A percentile compares a stretch with the other conserved stretches of the same genome.
phyloP scores from a whole-genome alignment of 805 yeast genomes.

The Ogataea wickerhamii region DNA sequence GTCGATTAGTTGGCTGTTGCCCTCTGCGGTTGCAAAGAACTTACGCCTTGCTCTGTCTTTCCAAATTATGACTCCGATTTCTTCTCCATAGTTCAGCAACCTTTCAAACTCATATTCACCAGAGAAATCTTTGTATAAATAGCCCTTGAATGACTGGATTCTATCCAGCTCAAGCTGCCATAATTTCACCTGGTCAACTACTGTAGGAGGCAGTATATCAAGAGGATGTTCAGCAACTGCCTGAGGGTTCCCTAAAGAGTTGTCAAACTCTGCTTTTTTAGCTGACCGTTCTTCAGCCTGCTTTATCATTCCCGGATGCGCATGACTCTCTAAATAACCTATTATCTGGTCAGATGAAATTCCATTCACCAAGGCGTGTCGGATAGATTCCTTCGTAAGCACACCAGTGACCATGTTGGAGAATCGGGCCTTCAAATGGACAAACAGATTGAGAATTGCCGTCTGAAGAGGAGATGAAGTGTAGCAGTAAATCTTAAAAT shows the following conservation, averaged over 20 bases:
- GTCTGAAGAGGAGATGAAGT: conserved; percentile 93
- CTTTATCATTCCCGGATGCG: conserved; percentile 86
- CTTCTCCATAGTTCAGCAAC: conserved; percentile 74
- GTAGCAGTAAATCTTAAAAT: conserved; percentile 88
- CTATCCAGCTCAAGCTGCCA: conserved; percentile 98
- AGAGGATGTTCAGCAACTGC: conserved; percentile 47
- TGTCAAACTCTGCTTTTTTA: conserved; percentile 63
- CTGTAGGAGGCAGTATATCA: conserved; percentile 85
- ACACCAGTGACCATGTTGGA: conserved; percentile 92
- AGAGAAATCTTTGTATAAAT: conserved; percentile 79
- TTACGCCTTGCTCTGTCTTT: conserved; percentile 61
- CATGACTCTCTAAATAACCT: conserved; percentile 83
- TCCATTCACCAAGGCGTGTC: conserved; percentile 80
- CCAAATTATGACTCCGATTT: conserved; percentile 92
- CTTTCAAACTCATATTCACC: conserved; percentile 72
- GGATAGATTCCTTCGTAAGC: conserved; percentile 85
- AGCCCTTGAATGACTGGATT: conserved; percentile 82
- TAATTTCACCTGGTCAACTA: conserved; percentile 89
- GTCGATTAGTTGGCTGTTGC: conserved; percentile 86
- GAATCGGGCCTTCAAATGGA: conserved; percentile 79
- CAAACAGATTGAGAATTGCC: conserved; percentile 85
- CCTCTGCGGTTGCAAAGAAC: conserved; percentile 86
- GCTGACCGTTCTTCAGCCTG: conserved; percentile 65
- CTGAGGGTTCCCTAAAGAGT: conserved; percentile 36
- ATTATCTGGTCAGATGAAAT: conserved; percentile 94